Evolutionary conservation across 2,329 filamentous ascomycete genomes (phyloP), one percentile per base, ranked within the genome.

Genomic region (Akanthomyces lecanii): DNA sequence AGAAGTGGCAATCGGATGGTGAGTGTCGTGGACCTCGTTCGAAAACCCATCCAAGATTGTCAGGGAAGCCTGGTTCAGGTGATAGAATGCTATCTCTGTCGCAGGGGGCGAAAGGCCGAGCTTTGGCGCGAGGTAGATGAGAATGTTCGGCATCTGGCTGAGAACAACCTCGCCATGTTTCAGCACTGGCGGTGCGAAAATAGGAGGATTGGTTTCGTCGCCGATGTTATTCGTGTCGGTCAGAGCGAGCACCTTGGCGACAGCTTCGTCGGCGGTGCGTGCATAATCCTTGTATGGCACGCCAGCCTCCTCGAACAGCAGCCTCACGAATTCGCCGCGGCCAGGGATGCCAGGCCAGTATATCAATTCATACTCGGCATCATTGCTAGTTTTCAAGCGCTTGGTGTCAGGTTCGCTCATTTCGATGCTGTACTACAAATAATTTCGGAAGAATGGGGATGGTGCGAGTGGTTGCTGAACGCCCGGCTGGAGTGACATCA

Each of bases 261-360:
- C 76, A 61, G 83, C 87, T n/a, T 80, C 75, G 36, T 82, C 70
- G 5, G 67, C 71, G 16, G 64, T 67, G 54, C 71, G 71, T 53
- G 72, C 65, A 36, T 64, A 77, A 76, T 93, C 89, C 28, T 74
- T 84, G 78, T 91, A 93, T 4, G 81, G 72, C 1, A 83, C 83
- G 21, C 82, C 82, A 23, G 85, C 81, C 59, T 89, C 89, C 76
- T 93, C 90, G 67, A 94, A 85, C 18, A 82, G 81, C 12, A 94
- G 82, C 25, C 90, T 89, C 71, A 92, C 77, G 72, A 86, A 85
- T 72, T 94, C 90, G 65, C 86, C 90, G 55, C 90, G 88, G 47
- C 90, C 90, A 40, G 90, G 90, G 30, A 91, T 77, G 21, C 74
- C 75, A 21, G 88, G 88, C 84, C 88, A 90, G 81, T 92, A 92